Evolutionary conservation across 2,329 filamentous ascomycete genomes (phyloP).

Genomic region (Xylaria sp.): DNA sequence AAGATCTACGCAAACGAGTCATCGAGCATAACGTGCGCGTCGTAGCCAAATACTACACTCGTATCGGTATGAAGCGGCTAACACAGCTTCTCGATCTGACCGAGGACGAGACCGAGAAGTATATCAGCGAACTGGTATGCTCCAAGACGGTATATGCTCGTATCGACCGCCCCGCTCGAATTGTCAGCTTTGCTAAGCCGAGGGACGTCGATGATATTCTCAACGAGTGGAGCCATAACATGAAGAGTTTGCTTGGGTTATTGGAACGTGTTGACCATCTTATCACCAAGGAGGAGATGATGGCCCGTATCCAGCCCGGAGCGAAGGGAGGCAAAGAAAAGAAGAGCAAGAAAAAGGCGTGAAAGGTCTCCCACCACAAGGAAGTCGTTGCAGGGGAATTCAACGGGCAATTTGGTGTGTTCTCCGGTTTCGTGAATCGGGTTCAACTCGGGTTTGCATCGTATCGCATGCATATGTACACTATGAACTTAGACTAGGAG

Average conservation of each 20-base stretch:
- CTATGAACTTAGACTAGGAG: conserved; percentile 46
- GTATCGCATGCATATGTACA: conserved; percentile 48
- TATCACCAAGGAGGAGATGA: conserved; percentile 99
- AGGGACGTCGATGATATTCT: conserved; percentile 94
- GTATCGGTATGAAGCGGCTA: conserved; percentile 90
- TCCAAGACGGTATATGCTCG: conserved; percentile 98
- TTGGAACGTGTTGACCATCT: conserved; percentile 95
- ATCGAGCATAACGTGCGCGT: conserved; percentile 99
- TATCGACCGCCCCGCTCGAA: conserved; percentile 91
- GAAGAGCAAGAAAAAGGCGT: conserved; percentile 52
- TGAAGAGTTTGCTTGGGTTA: conserved; percentile 89
- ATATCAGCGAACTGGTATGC: conserved; percentile 96
- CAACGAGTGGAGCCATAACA: conserved; percentile 98
- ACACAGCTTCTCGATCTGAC: conserved; percentile 91
- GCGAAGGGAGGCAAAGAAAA: conserved; percentile 56
- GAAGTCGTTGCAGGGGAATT: conserved; percentile 36
- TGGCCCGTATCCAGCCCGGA: conserved; percentile 89
- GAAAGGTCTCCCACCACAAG: conserved; percentile 17
- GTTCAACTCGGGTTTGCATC: conserved; percentile 42
- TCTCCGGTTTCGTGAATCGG: conserved; percentile 32
- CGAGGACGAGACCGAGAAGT: conserved; percentile 98
- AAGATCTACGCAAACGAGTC: conserved; percentile 95
- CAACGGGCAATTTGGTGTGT: conserved; percentile 7
- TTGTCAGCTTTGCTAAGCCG: conserved; percentile 95
- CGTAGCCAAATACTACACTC: conserved; percentile 98